Base-by-base conservation (phyloP, 768 basidiomycete species). In the Podaxis sp. region DNA sequence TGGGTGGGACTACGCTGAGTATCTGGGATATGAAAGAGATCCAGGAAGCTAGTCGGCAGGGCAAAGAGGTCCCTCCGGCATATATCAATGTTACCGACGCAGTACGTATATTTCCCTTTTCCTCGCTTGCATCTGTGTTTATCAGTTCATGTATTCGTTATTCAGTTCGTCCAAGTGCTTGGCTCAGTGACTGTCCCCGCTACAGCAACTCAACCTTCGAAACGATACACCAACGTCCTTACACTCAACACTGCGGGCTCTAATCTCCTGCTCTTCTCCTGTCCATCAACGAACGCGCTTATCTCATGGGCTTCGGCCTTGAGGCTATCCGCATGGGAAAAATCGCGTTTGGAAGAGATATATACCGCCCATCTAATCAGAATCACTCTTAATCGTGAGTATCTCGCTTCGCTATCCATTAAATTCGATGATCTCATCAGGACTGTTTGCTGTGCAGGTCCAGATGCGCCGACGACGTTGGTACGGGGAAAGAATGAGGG, bases 321-420 rank as follows among this genome's bases (percentile, higher is more conserved):
- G 40, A 88, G 97, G 17, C 82, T 99, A 4, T 87, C 90, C 10
- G 84, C 91, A 56, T 99, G 95, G 95, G 97, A 99, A 76, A 95
- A 96, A 71, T 89, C 93, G 1, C 87, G 95, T 48, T 82, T 98
- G 15, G 94, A 97, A 74, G 96, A 99, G 77, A 95, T 99, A 64
- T 99, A 99, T 73, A 98, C 97, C 0, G 96, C 95, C 4, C 93
- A 98, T 77, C 77, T 98, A 49, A 84, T 98, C 65, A 84, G 93
- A 57, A 92, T 90, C 69, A 90, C 84, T n/a, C 73, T 91, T 15
- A 74, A 72, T 64, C 74, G 78, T 78, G 64, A 66, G 74, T 10
- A 33, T 33, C 30, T 66, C 6, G 11, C 49, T 37, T 12, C 50
- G 66, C 20, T 68, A n/a, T 28, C 15, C 46, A 26, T 38, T 30